Percentiles rank a stretch among this genome's conserved stretches.
phyloP scores from a whole-genome alignment of 495 filamentous ascomycete genomes.

The Amorphotheca resinae region DNA sequence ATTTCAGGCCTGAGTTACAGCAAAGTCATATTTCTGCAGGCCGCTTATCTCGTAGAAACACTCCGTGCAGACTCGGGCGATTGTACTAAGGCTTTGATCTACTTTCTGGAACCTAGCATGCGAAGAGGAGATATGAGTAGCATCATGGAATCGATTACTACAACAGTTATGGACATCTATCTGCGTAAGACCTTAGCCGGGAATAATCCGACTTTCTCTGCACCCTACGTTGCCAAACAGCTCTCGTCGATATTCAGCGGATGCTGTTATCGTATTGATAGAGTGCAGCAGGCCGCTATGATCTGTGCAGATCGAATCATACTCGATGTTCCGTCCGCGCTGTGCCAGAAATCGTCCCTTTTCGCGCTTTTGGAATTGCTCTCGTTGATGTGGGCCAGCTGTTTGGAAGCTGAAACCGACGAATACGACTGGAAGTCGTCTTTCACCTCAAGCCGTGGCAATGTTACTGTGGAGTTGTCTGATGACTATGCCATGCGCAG shows the following conservation, averaged over 20 bases:
- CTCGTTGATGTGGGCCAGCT: constrained; percentile 87
- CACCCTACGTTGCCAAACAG: constrained; percentile 76
- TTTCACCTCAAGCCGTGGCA: constrained; percentile 59
- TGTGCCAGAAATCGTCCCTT: constrained; percentile 79
- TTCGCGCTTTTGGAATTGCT: constrained; percentile 87
- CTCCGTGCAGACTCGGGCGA: constrained; percentile 72
- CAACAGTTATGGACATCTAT: constrained; percentile 60
- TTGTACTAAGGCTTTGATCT: constrained; percentile 74
- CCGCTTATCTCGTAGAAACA: constrained; percentile 73
- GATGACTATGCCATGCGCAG: constrained; percentile 75
- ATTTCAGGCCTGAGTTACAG: constrained; percentile 73
- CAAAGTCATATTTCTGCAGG: constrained; percentile 80
- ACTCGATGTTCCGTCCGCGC: constrained; percentile 66
- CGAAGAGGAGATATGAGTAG: constrained; percentile 64
- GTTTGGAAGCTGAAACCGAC: constrained; percentile 85
- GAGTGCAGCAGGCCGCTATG: constrained; percentile 74
- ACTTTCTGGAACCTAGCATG: constrained; percentile 85
- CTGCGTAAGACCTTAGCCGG: constrained; percentile 57
- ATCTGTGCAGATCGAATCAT: constrained; percentile 77
- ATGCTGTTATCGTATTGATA: constrained; percentile 84
- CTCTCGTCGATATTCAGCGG: constrained; percentile 70
- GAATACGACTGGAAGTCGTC: constrained; percentile 77
- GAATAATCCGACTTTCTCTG: constrained; percentile 59
- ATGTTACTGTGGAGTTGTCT: constrained; percentile 75
- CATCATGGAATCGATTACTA: constrained; percentile 76